Evolutionary conservation across 164 flowering plant genomes (phyloP).

Genomic region (Umbilicus rupestris): DNA sequence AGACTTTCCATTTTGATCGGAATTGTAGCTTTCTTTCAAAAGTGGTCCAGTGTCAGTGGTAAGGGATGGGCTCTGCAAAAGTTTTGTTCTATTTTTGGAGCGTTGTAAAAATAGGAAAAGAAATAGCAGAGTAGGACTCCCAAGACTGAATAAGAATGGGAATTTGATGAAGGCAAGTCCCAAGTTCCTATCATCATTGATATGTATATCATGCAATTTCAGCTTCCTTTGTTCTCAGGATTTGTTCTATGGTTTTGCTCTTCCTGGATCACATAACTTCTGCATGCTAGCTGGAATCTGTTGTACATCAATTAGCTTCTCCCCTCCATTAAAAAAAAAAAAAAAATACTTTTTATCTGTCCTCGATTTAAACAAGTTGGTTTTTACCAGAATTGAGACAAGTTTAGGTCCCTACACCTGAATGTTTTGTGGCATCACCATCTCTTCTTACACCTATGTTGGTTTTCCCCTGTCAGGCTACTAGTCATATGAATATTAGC

Average conservation of each 20-base stretch:
- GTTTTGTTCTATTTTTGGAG: background rate
- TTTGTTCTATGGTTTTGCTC: background rate
- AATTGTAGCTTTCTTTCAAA: background rate
- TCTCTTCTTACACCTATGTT: background rate
- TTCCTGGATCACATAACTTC: background rate
- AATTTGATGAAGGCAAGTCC: background rate
- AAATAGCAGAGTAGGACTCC: background rate
- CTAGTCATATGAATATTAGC: background rate
- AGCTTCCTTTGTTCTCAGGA: background rate
- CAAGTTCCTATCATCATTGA: background rate
- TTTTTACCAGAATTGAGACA: background rate
- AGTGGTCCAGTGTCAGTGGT: background rate
- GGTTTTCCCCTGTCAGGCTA: background rate
- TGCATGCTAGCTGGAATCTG: background rate
- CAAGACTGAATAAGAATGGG: background rate
- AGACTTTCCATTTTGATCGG: background rate
- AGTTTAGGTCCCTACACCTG: background rate
- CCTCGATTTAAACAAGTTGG: background rate
- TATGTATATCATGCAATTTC: background rate
- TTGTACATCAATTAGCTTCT: background rate
- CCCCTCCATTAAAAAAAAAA: no score
- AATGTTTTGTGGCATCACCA: background rate
- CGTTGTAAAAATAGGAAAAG: background rate
- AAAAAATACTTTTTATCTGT: background rate
- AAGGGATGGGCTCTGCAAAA: background rate